phyloP scores from a whole-genome alignment of 139 green algal species.

The Spirogloea muscicola region DNA sequence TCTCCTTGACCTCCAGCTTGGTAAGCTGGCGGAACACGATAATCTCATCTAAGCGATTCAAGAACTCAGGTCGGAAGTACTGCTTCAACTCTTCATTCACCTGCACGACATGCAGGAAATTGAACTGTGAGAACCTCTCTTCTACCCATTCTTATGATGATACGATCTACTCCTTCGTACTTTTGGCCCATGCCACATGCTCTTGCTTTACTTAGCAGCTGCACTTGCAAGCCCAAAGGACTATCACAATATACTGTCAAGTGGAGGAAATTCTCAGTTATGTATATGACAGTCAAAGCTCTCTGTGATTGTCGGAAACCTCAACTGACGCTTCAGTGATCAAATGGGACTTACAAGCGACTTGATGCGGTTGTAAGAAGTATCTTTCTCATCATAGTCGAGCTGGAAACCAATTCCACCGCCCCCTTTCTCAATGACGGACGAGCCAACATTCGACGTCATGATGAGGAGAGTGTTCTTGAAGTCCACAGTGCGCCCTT shows the following conservation, averaged over 20 bases:
- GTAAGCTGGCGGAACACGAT: slow-evolving; percentile 76
- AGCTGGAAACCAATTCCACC: slow-evolving; percentile 66
- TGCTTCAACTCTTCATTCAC: slow-evolving; percentile 2
- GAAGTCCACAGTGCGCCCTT: slow-evolving; percentile 79
- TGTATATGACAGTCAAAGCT: too few relatives aligned
- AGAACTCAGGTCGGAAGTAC: slow-evolving; percentile 67
- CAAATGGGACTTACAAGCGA: slow-evolving; percentile 40
- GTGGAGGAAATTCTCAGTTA: too few relatives aligned
- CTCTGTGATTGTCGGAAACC: too few relatives aligned
- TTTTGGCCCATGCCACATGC: not conserved
- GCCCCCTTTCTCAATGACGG: slow-evolving; percentile 81
- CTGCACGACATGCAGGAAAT: too few relatives aligned
- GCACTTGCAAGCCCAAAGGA: too few relatives aligned
- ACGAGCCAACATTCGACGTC: slow-evolving; percentile 76
- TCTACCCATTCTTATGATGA: not conserved
- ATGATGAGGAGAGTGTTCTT: slow-evolving; percentile 91
- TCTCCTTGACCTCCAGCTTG: slow-evolving; percentile 53
- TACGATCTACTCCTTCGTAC: slow-evolving; percentile 28
- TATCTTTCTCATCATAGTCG: not conserved
- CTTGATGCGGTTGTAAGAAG: not conserved
- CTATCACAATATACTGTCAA: too few relatives aligned
- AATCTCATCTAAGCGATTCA: slow-evolving; percentile 77
- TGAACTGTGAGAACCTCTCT: not conserved
- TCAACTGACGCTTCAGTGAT: too few relatives aligned
- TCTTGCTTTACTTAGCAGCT: too few relatives aligned